A percentile compares a stretch with the other conserved stretches of the same genome.
Conservation (phyloP, 441 rosid species). For the Populus hybrid region DNA sequence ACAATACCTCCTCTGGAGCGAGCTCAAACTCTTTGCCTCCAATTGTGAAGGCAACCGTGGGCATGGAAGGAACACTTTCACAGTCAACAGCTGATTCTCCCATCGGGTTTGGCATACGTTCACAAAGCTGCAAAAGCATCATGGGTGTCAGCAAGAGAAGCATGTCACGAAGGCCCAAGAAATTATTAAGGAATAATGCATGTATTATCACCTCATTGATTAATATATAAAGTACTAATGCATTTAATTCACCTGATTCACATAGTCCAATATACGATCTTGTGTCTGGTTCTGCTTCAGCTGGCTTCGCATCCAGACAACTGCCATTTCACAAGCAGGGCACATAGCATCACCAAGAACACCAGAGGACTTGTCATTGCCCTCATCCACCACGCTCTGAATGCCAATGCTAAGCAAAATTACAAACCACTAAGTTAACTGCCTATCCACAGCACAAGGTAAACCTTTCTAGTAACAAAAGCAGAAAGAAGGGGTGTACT, state of each 20-base stretch:
- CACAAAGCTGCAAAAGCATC: slow-evolving; percentile 53
- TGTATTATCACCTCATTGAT: background rate
- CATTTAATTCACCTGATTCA: slow-evolving; percentile 44
- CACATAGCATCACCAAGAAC: slow-evolving; percentile 48
- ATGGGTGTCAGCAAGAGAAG: background rate
- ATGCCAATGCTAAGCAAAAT: slow-evolving; percentile 57
- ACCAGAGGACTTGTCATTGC: slow-evolving; percentile 30
- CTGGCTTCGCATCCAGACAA: slow-evolving; percentile 75
- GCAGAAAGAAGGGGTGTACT: background rate
- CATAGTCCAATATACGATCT: slow-evolving; percentile 49
- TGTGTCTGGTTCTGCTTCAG: slow-evolving; percentile 59
- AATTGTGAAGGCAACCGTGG: slow-evolving; percentile 61
- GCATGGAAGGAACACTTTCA: slow-evolving; percentile 50
- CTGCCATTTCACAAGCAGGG: slow-evolving; percentile 75
- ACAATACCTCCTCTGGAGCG: slow-evolving; percentile 57
- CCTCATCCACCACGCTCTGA: slow-evolving; percentile 54
- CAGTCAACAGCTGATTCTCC: slow-evolving; percentile 80
- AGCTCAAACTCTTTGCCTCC: slow-evolving; percentile 61
- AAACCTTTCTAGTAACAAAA: background rate
- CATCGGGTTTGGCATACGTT: slow-evolving; percentile 66
- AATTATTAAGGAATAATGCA: background rate
- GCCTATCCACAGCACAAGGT: background rate
- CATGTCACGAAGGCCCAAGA: background rate
- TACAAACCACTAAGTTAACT: background rate
- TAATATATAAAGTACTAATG: background rate